Conservation (phyloP, 225 moss, liverwort and hornwort genomes). For the Polytrichum commune region DNA sequence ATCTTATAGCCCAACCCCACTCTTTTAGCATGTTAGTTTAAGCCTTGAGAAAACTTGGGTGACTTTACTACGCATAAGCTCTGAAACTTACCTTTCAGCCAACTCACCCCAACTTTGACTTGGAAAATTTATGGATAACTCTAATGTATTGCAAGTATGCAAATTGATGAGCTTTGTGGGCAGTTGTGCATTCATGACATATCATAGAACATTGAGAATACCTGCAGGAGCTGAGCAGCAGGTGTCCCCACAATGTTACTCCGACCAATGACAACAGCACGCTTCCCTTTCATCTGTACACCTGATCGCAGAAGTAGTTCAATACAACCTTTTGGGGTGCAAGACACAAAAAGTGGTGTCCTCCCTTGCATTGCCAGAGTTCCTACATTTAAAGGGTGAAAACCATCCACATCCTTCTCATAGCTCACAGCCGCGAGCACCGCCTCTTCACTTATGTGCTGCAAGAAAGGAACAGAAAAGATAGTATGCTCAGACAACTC, state of each 20-base stretch:
- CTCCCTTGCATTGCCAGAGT: conserved; percentile 83
- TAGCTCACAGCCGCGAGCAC: conserved; percentile 63
- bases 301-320: conserved; percentile 67
- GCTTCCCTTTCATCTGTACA: conserved; percentile 68
- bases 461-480: conserved; percentile 12
- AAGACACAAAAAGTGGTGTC: conserved; percentile 64
- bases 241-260: conserved; percentile 95
- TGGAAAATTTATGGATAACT: background rate
- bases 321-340: conserved; percentile 87
- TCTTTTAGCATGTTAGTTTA: too few relatives aligned
- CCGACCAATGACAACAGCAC: conserved; percentile 86
- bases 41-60: too few relatives aligned
- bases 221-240: conserved; percentile 67
- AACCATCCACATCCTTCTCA: conserved; percentile 97
- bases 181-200: background rate
- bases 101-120: background rate
- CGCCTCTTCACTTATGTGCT: conserved; percentile 76
- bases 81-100: too few relatives aligned
- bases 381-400: conserved; percentile 87
- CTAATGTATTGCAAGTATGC: background rate
- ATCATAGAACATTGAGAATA: background rate
- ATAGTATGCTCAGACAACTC: background rate
- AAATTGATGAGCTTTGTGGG: background rate
- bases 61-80: too few relatives aligned
- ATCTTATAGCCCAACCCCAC: too few relatives aligned